These are phyloP conservation scores for Lachnellula suecica DNA, from an alignment of 2,329 filamentous ascomycete species.

Conservation along the genomic window DNA sequence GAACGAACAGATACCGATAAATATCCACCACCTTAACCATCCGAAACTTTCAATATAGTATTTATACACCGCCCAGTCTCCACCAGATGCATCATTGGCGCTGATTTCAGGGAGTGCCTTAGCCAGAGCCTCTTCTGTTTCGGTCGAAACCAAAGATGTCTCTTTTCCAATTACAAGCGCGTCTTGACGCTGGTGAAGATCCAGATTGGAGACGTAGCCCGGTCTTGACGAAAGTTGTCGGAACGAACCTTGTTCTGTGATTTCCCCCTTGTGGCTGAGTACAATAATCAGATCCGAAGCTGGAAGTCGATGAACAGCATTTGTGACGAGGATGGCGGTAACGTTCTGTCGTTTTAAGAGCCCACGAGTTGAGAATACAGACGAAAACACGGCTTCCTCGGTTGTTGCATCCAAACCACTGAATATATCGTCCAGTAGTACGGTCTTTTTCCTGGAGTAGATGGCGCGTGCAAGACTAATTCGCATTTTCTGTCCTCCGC, in stretches of 20 bases:
- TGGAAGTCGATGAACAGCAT: slow-evolving; percentile 21
- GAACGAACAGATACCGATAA: no score
- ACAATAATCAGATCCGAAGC: slow-evolving; percentile 31
- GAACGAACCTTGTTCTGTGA: slow-evolving; percentile 32
- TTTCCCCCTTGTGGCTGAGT: slow-evolving; percentile 29
- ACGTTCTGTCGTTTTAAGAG: slow-evolving; percentile 27
- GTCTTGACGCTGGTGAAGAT: slow-evolving; percentile 13
- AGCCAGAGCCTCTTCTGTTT: no score
- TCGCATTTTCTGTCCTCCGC: slow-evolving; percentile 30
- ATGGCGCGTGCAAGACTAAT: slow-evolving; percentile 44
- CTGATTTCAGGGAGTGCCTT: no score
- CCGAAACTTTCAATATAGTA: no score
- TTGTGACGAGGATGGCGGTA: slow-evolving; percentile 39
- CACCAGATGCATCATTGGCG: no score
- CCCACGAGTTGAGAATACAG: slow-evolving; percentile 17
- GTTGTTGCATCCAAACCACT: slow-evolving; percentile 22
- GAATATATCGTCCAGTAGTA: slow-evolving; percentile 23
- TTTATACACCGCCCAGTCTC: no score
- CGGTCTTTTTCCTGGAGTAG: slow-evolving; percentile 31
- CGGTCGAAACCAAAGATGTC: no score
- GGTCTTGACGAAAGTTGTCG: slow-evolving; percentile 1
- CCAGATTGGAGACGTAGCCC: not conserved
- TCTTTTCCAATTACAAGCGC: no score
- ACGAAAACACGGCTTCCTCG: slow-evolving; percentile 22
- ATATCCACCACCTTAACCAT: no score